These are phyloP conservation scores for Berkeleyomyces rouxiae DNA, from an alignment of 2,329 filamentous ascomycete genomes.

Conservation along the genomic window DNA sequence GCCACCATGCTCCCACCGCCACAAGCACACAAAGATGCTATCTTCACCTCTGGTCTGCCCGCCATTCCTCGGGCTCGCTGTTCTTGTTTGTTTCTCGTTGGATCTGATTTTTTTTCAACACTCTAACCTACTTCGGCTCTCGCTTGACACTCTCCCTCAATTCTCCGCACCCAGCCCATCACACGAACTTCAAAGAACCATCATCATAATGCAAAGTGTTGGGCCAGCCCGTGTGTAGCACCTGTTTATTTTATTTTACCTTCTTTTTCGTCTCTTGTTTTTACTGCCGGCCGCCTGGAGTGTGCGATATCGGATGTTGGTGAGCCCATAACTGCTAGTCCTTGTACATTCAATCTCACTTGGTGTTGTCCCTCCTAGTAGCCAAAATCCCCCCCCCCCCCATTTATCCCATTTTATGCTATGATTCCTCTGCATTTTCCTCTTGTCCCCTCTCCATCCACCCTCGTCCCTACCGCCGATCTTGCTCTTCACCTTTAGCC, in stretches of 20 bases:
- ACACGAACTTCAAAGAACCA: not conserved
- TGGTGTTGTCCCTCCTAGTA: not conserved
- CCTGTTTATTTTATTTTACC: not conserved
- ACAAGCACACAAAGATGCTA: not conserved
- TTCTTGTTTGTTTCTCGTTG: not conserved
- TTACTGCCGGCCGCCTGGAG: not conserved
- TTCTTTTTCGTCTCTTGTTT: not conserved
- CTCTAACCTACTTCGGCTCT: not conserved
- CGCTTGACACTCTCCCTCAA: not conserved
- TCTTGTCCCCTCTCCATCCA: not conserved
- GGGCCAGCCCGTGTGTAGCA: not conserved
- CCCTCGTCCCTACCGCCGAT: not conserved
- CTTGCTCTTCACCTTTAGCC: not conserved
- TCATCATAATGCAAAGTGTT: not conserved
- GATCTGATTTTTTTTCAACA: not conserved
- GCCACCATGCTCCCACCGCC: not conserved
- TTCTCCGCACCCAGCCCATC: not conserved
- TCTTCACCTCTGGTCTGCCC: not conserved
- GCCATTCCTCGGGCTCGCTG: too few relatives aligned
- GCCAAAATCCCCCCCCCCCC: not conserved
- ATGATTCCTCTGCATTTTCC: not conserved
- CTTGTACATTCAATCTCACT: not conserved
- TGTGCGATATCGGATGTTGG: not conserved
- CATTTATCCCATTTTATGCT: not conserved
- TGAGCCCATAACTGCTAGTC: not conserved